phyloP scores from a whole-genome alignment of 1,284 basidiomycete genomes.

The Trichosporon asahii region DNA sequence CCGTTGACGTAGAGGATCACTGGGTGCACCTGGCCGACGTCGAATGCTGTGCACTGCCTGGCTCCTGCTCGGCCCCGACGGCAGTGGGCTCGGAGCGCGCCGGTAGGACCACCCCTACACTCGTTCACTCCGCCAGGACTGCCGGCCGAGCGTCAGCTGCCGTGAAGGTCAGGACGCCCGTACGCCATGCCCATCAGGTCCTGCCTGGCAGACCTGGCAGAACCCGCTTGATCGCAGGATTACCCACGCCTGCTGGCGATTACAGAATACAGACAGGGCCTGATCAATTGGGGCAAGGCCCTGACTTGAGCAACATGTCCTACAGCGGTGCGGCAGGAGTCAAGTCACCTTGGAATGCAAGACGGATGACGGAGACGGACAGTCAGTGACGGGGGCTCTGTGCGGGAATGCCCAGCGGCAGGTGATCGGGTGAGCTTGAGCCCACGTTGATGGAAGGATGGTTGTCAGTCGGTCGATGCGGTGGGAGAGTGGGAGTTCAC shows the following conservation, averaged over 20 bases:
- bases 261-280: not conserved
- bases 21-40: not conserved
- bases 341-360: not conserved
- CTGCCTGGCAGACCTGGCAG: not conserved
- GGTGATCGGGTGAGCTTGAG: not conserved
- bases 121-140: too few species aligned
- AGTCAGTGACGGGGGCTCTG: not conserved
- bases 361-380: not conserved
- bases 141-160: too few species aligned
- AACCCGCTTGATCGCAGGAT: too few species aligned
- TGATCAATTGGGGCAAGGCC: not conserved
- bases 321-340: not conserved
- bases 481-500: slow-evolving; percentile 4
- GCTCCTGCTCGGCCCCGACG: not conserved
- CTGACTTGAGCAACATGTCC: not conserved
- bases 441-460: not conserved
- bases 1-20: not conserved
- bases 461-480: not conserved
- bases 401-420: not conserved
- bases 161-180: too few species aligned
- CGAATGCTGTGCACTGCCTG: not conserved
- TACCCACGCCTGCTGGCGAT: not conserved
- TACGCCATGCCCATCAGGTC: too few species aligned
- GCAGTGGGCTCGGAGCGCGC: not conserved
- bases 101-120: not conserved